A percentile compares a stretch with the other conserved stretches of the same genome.
Conservation (phyloP, 2,329 filamentous ascomycete genomes). For the Sarocladiaceae sp. region DNA sequence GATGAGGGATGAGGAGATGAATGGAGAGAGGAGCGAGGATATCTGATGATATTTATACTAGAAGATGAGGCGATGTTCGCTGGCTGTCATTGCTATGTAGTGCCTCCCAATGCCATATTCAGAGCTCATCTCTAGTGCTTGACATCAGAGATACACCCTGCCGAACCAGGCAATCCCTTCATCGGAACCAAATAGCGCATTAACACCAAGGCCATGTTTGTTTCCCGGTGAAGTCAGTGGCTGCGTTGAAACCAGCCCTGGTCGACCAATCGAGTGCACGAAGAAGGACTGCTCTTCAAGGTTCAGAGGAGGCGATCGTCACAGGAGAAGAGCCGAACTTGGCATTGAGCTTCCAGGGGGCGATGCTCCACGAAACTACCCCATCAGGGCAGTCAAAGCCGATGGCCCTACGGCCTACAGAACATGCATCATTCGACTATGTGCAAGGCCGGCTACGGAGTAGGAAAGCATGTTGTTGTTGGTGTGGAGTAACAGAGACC, state of each 20-base stretch:
- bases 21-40: neutral
- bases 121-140: no score
- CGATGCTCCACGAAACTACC: conserved; percentile 3
- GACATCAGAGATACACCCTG: no score
- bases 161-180: neutral
- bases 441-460: no score
- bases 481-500: no score
- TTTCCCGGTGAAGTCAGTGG: conserved; percentile 3
- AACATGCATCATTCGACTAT: no score
- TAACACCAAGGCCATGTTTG: neutral
- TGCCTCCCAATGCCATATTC: no score
- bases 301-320: conserved; percentile 6
- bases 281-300: no score
- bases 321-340: conserved; percentile 3
- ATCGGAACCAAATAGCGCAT: neutral
- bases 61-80: neutral
- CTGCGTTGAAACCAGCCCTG: conserved; percentile 3
- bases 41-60: conserved; percentile 2
- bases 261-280: conserved; percentile 1
- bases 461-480: no score
- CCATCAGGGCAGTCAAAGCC: neutral
- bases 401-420: no score
- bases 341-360: neutral
- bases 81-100: neutral
- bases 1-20: neutral